phyloP scores from a whole-genome alignment of 169 alveolate genomes.

The Babesia divergens region DNA sequence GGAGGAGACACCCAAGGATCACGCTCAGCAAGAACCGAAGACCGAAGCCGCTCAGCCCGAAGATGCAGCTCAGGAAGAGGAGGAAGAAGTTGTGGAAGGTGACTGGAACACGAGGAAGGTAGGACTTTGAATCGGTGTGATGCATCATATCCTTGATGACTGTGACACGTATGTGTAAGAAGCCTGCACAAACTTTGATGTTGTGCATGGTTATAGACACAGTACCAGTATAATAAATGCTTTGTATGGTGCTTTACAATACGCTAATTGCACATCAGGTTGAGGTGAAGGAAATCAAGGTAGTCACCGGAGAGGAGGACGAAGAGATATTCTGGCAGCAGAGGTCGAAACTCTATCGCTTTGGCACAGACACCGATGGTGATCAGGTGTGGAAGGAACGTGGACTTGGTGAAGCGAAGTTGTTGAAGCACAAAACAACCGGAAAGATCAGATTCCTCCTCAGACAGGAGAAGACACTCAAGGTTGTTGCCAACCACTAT shows the following conservation, averaged over 20 bases:
- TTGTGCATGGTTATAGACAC: not conserved
- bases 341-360: conserved; percentile 91
- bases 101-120: conserved; percentile 85
- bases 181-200: not conserved
- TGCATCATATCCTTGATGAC: too few species aligned
- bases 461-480: conserved; percentile 95
- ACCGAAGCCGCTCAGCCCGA: not conserved
- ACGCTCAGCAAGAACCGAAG: not conserved
- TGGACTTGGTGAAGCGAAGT: conserved; percentile 94
- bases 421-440: conserved; percentile 89
- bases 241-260: conserved; percentile 3
- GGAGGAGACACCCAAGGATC: conserved; percentile 5
- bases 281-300: conserved; percentile 89
- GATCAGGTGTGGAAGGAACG: conserved; percentile 96
- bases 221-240: not conserved
- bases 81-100: conserved; percentile 83
- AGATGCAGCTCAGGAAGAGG: conserved; percentile 42
- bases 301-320: conserved; percentile 94
- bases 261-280: conserved; percentile 68
- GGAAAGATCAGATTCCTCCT: conserved; percentile 89
- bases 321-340: conserved; percentile 92
- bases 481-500: conserved; percentile 94
- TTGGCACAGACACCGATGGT: conserved; percentile 76
- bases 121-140: too few species aligned
- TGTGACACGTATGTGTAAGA: not conserved